Evolutionary conservation across 352 stramenopile species (phyloP).

Genomic region (Phytophthora cactorum): DNA sequence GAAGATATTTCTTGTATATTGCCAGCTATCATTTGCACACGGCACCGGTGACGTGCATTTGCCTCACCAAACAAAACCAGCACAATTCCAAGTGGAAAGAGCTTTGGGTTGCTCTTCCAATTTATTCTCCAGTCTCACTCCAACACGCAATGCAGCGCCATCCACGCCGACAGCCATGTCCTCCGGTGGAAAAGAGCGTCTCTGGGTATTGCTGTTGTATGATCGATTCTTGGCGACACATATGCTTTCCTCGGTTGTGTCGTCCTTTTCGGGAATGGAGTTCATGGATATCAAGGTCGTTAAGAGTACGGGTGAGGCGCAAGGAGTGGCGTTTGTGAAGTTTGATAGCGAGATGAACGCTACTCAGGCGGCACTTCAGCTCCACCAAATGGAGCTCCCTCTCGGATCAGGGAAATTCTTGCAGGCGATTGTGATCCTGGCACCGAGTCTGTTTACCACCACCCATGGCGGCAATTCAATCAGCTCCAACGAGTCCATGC

Average conservation of each 20-base stretch:
- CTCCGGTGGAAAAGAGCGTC: slow-evolving; percentile 32
- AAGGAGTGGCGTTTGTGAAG: slow-evolving; percentile 80
- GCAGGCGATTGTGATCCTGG: slow-evolving; percentile 72
- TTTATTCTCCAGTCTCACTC: not conserved
- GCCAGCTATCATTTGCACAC: slow-evolving; percentile 59
- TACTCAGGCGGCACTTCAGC: slow-evolving; percentile 46
- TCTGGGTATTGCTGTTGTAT: slow-evolving; percentile 79
- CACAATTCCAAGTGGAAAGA: slow-evolving; percentile 13
- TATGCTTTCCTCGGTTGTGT: slow-evolving; percentile 67
- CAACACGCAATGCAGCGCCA: slow-evolving; percentile 13
- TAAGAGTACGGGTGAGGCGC: slow-evolving; percentile 61
- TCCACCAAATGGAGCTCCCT: slow-evolving; percentile 72
- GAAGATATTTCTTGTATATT: slow-evolving; percentile 7
- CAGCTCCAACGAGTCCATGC: slow-evolving; percentile 31
- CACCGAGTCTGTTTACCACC: slow-evolving; percentile 72
- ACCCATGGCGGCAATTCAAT: slow-evolving; percentile 44
- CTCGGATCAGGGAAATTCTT: slow-evolving; percentile 54
- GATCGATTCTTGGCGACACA: slow-evolving; percentile 67
- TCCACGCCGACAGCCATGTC: slow-evolving; percentile 9
- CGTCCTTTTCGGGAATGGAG: slow-evolving; percentile 69
- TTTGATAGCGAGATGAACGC: slow-evolving; percentile 65
- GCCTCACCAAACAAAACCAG: slow-evolving; percentile 19
- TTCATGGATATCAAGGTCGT: slow-evolving; percentile 86
- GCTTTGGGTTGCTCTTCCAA: not conserved
- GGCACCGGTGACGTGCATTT: slow-evolving; percentile 19